Conservation (phyloP, 768 basidiomycete species). For the Hypholoma sublateritium region DNA sequence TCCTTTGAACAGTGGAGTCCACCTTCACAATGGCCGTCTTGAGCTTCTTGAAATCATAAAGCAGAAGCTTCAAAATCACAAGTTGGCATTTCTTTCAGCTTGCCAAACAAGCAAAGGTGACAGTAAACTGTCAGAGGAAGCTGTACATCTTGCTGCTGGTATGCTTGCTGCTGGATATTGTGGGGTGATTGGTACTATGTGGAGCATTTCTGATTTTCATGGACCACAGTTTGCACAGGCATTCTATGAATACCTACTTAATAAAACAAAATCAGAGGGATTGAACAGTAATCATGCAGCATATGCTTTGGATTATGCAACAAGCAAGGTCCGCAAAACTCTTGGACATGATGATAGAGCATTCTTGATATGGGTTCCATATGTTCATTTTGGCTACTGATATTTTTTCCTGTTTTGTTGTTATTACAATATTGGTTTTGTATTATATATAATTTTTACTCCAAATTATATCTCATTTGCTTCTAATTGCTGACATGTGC, state of each 20-base stretch:
- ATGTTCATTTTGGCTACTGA: constrained; percentile 11
- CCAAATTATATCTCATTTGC: too few species aligned
- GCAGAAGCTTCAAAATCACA: too few species aligned
- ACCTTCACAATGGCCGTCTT: constrained; percentile 17
- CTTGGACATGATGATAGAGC: background rate
- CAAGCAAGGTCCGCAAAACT: constrained; percentile 14
- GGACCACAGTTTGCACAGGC: constrained; percentile 30
- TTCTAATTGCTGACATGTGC: too few species aligned
- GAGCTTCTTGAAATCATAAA: constrained; percentile 19
- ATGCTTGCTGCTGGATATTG: constrained; percentile 32
- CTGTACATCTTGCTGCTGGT: constrained; percentile 37
- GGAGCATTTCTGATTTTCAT: constrained; percentile 36
- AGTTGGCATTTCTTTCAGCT: too few species aligned
- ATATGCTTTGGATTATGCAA: too few species aligned
- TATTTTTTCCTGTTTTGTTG: too few species aligned
- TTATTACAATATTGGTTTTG: too few species aligned
- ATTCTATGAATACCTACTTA: constrained; percentile 29
- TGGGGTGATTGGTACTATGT: constrained; percentile 41
- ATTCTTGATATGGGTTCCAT: constrained; percentile 13
- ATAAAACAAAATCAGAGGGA: background rate
- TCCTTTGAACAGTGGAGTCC: constrained; percentile 25
- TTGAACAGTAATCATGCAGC: constrained; percentile 9
- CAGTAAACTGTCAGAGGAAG: too few species aligned
- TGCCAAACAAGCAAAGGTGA: too few species aligned
- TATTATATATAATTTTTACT: too few species aligned